Conservation (phyloP, 1,284 basidiomycete species). For the Fomitopsis palustris region DNA sequence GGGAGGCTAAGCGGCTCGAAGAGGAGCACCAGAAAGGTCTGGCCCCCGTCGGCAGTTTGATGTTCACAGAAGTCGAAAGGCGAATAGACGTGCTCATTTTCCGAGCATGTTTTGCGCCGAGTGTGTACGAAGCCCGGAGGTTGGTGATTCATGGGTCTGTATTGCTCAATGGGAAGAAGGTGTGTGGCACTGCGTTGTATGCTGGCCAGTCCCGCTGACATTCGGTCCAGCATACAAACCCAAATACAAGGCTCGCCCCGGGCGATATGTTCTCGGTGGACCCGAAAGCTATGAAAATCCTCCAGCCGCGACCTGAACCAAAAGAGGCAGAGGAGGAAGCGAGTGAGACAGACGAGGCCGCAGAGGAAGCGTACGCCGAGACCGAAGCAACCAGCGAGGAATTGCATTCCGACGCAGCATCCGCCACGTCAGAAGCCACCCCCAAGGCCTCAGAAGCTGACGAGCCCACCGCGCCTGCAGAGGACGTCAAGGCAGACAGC, state of each 20-base stretch:
- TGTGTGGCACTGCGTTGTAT: slow-evolving; percentile 35
- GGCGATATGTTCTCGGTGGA: slow-evolving; percentile 94
- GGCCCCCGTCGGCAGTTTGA: slow-evolving; percentile 84
- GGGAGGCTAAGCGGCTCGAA: slow-evolving; percentile 42
- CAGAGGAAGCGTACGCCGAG: slow-evolving; percentile 6
- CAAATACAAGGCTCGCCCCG: slow-evolving; percentile 89
- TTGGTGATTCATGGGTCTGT: slow-evolving; percentile 89
- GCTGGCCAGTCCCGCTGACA: not conserved
- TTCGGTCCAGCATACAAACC: slow-evolving; percentile 66
- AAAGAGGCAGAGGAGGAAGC: slow-evolving; percentile 18
- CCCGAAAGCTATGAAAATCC: slow-evolving; percentile 77
- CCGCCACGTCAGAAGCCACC: not conserved
- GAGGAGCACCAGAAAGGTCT: slow-evolving; percentile 62
- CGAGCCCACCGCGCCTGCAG: slow-evolving; percentile 2
- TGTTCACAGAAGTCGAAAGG: slow-evolving; percentile 92
- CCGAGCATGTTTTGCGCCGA: slow-evolving; percentile 86
- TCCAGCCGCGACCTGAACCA: slow-evolving; percentile 38
- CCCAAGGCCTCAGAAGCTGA: slow-evolving; percentile 7
- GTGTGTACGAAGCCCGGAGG: slow-evolving; percentile 86
- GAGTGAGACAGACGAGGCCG: not conserved
- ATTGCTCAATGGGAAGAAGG: slow-evolving; percentile 86
- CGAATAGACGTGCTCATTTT: slow-evolving; percentile 92
- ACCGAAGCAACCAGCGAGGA: not conserved
- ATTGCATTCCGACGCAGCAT: not conserved
- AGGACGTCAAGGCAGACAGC: not conserved